Base-by-base conservation (phyloP, 495 filamentous ascomycete species). In the Geoglossum glabrum region DNA sequence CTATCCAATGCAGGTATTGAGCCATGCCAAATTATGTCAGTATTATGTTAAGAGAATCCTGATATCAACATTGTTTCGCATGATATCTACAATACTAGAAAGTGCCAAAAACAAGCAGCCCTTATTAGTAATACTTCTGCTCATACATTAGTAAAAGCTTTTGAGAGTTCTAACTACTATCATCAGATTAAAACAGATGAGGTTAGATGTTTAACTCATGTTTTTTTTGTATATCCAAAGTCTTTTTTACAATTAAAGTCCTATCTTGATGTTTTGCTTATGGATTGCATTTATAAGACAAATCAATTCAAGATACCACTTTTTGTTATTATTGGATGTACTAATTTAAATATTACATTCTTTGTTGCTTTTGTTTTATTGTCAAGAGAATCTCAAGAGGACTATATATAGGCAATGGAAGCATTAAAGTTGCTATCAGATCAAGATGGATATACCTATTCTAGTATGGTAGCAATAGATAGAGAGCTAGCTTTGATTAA, bases 321-420 rank as follows among this genome's bases (percentile, higher is more conserved):
- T 34, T 11, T 34, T 34, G 11, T 5, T 34, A 11, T 34, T 34
- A 11, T 34, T 11, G 31, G 31, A 34, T 34, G 5, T 34, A 34
- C 31, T 34, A 11, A 11, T 34, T 34, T 34, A 34, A 34, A 11
- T 34, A 34, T 11, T 34, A 34, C 31, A 4, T 34, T 34, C 25
- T 51, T 61, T 21, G 30, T 63, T 28, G 28, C 0, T 26, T 58
- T 0, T 26, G 30, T 46, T 61, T 63, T 28, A 47, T 63, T 25
- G 19, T 9, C 36, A 8, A 33, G n/a, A 1, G 61, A 63, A 30
- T 58, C 21, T 13, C n/a, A 59, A 30, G 27, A 19, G 1, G 33
- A 55, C 21, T 55, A 55, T 31, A 8, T 55, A 11, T 55, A 25
- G 52, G 52, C 52, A 0, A 19, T 55, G 1, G 11, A 30, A 31